Evolutionary conservation across 306 rosid genomes (phyloP).

Genomic region (Alnus glutinosa): DNA sequence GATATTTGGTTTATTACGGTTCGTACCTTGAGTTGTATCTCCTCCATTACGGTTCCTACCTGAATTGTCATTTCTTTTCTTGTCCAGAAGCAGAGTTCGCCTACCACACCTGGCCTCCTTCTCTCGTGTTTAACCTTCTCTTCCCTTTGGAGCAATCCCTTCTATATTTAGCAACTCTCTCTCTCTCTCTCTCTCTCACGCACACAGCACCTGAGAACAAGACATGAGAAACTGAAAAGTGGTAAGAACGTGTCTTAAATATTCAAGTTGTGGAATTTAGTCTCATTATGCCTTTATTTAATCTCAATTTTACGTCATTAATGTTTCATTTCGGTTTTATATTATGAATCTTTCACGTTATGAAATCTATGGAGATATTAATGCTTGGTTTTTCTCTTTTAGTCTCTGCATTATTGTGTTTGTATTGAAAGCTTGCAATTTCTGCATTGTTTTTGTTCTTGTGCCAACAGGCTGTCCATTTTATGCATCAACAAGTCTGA

Average conservation of each 20-base stretch:
- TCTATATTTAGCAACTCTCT: not conserved
- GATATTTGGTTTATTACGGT: no score
- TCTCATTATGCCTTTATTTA: no score
- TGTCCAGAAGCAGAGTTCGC: not conserved
- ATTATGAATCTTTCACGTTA: conserved; percentile 5
- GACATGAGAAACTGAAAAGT: no score
- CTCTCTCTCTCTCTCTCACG: no score
- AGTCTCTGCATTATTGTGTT: conserved; percentile 20
- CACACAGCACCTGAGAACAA: no score
- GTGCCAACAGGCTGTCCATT: conserved; percentile 38
- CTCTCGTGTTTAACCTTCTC: not conserved
- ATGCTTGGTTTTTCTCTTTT: conserved; percentile 33
- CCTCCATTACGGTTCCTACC: no score
- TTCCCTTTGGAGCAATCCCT: not conserved
- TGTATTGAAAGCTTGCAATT: conserved; percentile 19
- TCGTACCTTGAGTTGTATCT: no score
- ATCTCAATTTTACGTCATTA: not conserved
- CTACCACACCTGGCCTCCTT: not conserved
- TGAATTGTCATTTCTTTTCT: no score
- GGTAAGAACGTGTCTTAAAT: no score
- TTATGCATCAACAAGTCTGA: conserved; percentile 29
- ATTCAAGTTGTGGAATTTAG: no score
- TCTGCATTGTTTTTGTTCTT: conserved; percentile 21
- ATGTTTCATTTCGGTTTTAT: conserved; percentile 49
- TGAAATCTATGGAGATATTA: conserved; percentile 20